These are phyloP conservation scores for Lactifluus pinguis DNA, from an alignment of 768 basidiomycete species.

Conservation along the genomic window DNA sequence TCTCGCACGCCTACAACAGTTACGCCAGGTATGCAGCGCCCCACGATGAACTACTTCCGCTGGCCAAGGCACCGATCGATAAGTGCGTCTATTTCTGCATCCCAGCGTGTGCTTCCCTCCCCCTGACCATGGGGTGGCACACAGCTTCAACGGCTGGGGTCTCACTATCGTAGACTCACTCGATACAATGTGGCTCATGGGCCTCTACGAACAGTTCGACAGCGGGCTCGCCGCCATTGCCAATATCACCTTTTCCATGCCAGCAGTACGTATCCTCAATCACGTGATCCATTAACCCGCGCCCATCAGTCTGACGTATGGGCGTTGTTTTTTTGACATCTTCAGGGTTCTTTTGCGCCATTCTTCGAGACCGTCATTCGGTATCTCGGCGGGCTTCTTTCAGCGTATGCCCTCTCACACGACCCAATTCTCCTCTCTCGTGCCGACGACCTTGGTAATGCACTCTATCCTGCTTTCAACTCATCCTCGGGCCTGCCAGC, in stretches of 20 bases:
- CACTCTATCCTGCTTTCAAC: conserved; percentile 63
- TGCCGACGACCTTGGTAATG: conserved; percentile 71
- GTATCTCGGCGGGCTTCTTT: conserved; percentile 76
- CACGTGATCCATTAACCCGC: neutral
- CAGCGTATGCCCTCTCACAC: conserved; percentile 64
- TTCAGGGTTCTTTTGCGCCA: conserved; percentile 31
- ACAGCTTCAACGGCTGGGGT: conserved; percentile 75
- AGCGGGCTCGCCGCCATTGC: conserved; percentile 49
- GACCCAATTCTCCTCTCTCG: conserved; percentile 53
- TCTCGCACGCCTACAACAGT: conserved; percentile 55
- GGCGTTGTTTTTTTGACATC: neutral
- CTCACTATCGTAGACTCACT: conserved; percentile 72
- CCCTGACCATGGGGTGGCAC: neutral
- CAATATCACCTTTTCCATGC: conserved; percentile 40
- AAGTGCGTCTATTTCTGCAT: conserved; percentile 34
- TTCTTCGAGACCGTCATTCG: conserved; percentile 90
- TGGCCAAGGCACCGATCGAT: conserved; percentile 38
- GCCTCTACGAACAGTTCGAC: conserved; percentile 57
- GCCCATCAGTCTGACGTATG: neutral
- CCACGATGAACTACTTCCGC: conserved; percentile 52
- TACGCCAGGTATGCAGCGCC: conserved; percentile 53
- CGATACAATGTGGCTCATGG: conserved; percentile 82
- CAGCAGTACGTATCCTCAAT: conserved; percentile 26
- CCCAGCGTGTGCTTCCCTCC: neutral
- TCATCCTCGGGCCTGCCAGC: conserved; percentile 62